Evolutionary conservation across 495 filamentous ascomycete species (phyloP).

Genomic region (Filosporella fistucella): DNA sequence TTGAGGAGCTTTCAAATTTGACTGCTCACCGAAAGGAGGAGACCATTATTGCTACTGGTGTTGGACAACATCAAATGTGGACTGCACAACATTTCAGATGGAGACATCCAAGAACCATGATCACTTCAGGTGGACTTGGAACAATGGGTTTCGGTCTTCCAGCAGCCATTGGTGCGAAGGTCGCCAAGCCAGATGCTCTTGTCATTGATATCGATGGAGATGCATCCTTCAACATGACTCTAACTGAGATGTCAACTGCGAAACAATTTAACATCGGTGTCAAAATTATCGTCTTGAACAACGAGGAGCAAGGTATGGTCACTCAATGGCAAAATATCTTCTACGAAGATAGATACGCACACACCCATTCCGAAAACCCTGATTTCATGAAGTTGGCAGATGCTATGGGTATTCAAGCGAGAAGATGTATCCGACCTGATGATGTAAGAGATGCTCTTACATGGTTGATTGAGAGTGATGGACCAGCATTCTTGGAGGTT

Average conservation of each 20-base stretch:
- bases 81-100: slow-evolving; percentile 90
- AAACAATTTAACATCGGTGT: slow-evolving; percentile 89
- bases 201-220: slow-evolving; percentile 96
- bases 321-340: slow-evolving; percentile 95
- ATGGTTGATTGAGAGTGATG: slow-evolving; percentile 83
- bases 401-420: slow-evolving; percentile 72
- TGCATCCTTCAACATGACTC: slow-evolving; percentile 95
- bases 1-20: slow-evolving; percentile 74
- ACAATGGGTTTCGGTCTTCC: slow-evolving; percentile 96
- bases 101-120: slow-evolving; percentile 79
- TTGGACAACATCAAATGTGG: slow-evolving; percentile 99
- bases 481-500: slow-evolving; percentile 66
- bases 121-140: slow-evolving; percentile 87
- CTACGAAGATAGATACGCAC: slow-evolving; percentile 87
- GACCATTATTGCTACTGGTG: slow-evolving; percentile 85
- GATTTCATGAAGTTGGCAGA: slow-evolving; percentile 83
- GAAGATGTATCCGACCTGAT: slow-evolving; percentile 58
- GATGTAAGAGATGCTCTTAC: slow-evolving; percentile 74
- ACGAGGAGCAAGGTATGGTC: slow-evolving; percentile 96
- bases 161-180: slow-evolving; percentile 89
- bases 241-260: slow-evolving; percentile 86
- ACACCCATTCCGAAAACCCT: slow-evolving; percentile 87
- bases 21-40: slow-evolving; percentile 68
- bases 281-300: slow-evolving; percentile 90
- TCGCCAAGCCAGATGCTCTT: slow-evolving; percentile 76